Evolutionary conservation across 2,329 filamentous ascomycete genomes (phyloP).

Genomic region (Chrysoporthe austroafricana): DNA sequence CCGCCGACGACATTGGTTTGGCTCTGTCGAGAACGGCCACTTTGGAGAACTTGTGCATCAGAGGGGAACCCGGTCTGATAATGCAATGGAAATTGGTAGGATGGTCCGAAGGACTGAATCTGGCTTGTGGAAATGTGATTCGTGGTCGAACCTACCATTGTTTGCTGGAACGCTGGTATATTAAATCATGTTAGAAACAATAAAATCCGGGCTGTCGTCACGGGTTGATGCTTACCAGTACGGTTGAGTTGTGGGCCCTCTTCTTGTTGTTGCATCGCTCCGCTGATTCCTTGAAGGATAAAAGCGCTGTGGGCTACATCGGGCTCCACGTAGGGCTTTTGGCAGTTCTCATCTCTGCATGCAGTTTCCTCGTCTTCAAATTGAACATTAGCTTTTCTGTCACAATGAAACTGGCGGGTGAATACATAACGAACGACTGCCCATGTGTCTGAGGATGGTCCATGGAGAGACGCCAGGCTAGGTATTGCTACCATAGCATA

Average conservation of each 20-base stretch:
- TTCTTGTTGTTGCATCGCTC: constrained; percentile 18
- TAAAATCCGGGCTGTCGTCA: not conserved
- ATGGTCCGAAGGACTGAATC: constrained; percentile 1
- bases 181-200: not conserved
- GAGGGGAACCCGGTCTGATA: not conserved
- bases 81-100: constrained; percentile 7
- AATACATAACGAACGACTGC: not conserved
- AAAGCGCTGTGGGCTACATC: constrained; percentile 33
- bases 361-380: constrained; percentile 34
- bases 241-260: not conserved
- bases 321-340: constrained; percentile 33
- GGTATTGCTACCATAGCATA: too few species aligned
- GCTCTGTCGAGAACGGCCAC: not conserved
- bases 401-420: not conserved
- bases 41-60: not conserved
- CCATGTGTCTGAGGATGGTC: too few species aligned
- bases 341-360: constrained; percentile 31
- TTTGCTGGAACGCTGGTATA: not conserved
- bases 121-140: not conserved
- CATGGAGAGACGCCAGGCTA: too few species aligned
- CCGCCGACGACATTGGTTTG: not conserved
- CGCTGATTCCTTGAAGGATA: constrained; percentile 31
- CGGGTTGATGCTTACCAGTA: not conserved
- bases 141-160: not conserved
- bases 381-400: not conserved